Conservation (phyloP, 1,284 basidiomycete species). For the Salmacisia buchloeana region DNA sequence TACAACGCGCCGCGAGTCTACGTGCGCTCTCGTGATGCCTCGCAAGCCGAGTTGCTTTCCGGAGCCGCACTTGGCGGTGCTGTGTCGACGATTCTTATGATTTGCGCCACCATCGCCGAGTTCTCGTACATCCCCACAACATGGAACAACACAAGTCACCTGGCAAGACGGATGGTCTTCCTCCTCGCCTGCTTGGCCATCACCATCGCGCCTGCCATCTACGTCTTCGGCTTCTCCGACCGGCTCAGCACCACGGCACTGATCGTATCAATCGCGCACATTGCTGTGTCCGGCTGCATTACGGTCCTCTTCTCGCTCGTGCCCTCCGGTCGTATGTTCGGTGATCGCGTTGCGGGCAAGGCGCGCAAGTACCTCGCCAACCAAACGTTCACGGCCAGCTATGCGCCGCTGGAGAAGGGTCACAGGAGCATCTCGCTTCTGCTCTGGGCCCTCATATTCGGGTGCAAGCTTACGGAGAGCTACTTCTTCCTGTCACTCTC, state of each 20-base stretch:
- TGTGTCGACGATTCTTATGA: constrained; percentile 47
- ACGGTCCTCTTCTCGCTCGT: constrained; percentile 47
- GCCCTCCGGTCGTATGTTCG: constrained; percentile 47
- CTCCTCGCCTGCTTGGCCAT: constrained; percentile 45
- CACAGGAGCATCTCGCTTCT: constrained; percentile 44
- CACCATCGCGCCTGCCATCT: constrained; percentile 46
- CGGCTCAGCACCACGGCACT: constrained; percentile 28
- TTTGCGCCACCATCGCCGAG: constrained; percentile 47
- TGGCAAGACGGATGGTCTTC: constrained; percentile 45
- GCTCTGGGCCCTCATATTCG: constrained; percentile 48
- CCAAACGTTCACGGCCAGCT: constrained; percentile 50
- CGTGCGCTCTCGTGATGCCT: constrained; percentile 55
- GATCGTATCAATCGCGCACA: constrained; percentile 40
- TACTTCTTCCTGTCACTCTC: constrained; percentile 51
- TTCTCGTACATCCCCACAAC: constrained; percentile 48
- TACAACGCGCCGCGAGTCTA: constrained; percentile 88
- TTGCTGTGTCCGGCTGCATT: constrained; percentile 39
- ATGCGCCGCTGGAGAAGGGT: constrained; percentile 35
- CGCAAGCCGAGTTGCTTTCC: constrained; percentile 37
- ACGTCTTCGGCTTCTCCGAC: constrained; percentile 46
- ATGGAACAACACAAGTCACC: constrained; percentile 50
- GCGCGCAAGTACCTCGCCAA: constrained; percentile 50
- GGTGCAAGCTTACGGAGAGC: constrained; percentile 50
- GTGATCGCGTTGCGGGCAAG: constrained; percentile 48
- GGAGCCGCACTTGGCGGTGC: constrained; percentile 49